Evolutionary conservation across 139 green algal species (phyloP).

Genomic region (Closterium sp.): DNA sequence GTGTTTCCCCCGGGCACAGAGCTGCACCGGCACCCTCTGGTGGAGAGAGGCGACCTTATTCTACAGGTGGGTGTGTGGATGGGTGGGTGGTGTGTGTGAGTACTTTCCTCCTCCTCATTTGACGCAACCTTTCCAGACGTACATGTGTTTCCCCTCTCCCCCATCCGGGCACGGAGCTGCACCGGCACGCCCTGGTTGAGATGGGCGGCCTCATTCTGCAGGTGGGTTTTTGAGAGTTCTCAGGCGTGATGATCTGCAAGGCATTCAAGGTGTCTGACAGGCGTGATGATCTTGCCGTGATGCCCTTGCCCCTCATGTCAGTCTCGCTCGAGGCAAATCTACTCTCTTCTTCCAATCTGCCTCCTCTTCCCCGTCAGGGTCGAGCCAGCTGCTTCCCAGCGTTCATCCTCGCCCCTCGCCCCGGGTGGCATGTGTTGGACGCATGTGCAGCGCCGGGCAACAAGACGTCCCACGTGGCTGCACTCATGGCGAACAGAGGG

Average conservation of each 20-base stretch:
- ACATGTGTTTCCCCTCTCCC: conserved; percentile 80
- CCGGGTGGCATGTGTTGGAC: conserved; percentile 72
- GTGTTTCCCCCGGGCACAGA: conserved; percentile 79
- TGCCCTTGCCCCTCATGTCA: neutral
- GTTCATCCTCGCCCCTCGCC: conserved; percentile 70
- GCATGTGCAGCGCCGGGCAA: conserved; percentile 94
- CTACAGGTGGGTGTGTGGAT: conserved; percentile 55
- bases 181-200: conserved; percentile 81
- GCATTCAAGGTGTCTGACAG: no score
- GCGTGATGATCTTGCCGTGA: no score
- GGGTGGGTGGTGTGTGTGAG: no score
- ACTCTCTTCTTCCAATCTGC: neutral
- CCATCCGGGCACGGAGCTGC: conserved; percentile 81
- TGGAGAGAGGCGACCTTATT: conserved; percentile 71
- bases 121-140: conserved; percentile 72
- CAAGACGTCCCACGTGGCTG: conserved; percentile 95
- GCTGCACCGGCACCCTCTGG: conserved; percentile 85
- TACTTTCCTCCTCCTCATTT: no score
- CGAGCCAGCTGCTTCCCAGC: conserved; percentile 88
- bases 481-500: conserved; percentile 64
- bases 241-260: no score
- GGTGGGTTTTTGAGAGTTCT: no score
- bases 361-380: conserved; percentile 64
- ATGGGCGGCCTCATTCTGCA: conserved; percentile 72
- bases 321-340: no score